Evolutionary conservation across 352 stramenopile species (phyloP).

Genomic region (Phytophthora crassamura): DNA sequence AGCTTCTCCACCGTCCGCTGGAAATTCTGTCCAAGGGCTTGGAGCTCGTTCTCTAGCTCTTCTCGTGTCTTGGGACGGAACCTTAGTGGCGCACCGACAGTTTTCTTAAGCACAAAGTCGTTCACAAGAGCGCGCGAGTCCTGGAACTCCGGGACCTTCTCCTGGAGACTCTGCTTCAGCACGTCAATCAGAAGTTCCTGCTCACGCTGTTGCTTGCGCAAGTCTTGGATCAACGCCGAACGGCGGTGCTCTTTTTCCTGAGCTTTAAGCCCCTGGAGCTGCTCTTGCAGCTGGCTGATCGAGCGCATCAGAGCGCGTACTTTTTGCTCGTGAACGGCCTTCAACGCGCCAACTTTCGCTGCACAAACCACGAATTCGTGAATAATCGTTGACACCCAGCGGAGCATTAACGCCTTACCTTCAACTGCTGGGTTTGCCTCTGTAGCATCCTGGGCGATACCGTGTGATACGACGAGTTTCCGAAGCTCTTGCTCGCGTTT

Average conservation of each 20-base stretch:
- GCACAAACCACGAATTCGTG: neutral
- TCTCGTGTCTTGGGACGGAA: slow-evolving; percentile 89
- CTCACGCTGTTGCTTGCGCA: slow-evolving; percentile 79
- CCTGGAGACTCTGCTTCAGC: slow-evolving; percentile 76
- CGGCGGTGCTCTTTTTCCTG: slow-evolving; percentile 90
- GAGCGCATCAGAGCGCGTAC: slow-evolving; percentile 88
- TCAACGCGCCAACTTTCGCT: slow-evolving; percentile 77
- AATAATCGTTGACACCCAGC: neutral
- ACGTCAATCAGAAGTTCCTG: slow-evolving; percentile 88
- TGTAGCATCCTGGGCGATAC: slow-evolving; percentile 37
- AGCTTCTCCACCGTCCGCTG: slow-evolving; percentile 68
- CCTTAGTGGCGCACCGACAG: slow-evolving; percentile 71
- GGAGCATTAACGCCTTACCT: slow-evolving; percentile 23
- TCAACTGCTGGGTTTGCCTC: slow-evolving; percentile 52
- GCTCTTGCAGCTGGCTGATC: slow-evolving; percentile 83
- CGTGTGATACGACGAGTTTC: slow-evolving; percentile 52
- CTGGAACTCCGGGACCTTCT: slow-evolving; percentile 73
- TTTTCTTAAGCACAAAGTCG: slow-evolving; percentile 88
- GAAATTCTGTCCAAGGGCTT: slow-evolving; percentile 75
- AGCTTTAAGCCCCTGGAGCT: slow-evolving; percentile 71
- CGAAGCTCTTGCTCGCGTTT: slow-evolving; percentile 68
- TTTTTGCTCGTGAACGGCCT: slow-evolving; percentile 73
- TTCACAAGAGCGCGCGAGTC: slow-evolving; percentile 74
- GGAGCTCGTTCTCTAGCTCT: slow-evolving; percentile 87
- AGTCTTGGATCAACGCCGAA: slow-evolving; percentile 84